Percentiles rank a stretch among this genome's conserved stretches.
Evolutionary conservation across 257 asterid species (phyloP).

Genomic region (Penstemon davidsonii): DNA sequence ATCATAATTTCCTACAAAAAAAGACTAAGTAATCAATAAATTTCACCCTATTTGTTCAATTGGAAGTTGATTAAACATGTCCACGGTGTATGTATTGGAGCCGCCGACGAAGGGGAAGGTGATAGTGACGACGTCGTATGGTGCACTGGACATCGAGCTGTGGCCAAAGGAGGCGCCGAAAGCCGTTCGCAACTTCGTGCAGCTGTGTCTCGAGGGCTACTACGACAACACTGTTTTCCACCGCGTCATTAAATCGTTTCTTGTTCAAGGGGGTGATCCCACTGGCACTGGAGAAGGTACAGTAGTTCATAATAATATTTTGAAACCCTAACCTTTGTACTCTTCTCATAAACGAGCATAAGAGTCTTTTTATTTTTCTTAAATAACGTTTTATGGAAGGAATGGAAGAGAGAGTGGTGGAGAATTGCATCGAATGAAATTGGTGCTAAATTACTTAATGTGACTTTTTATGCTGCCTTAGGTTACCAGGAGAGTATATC

Average conservation of each 20-base stretch:
- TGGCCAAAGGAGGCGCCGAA: slow-evolving; percentile 99
- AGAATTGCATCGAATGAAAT: slow-evolving; percentile 6
- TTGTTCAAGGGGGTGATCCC: slow-evolving; percentile 90
- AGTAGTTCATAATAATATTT: not conserved
- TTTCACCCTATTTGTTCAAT: not conserved
- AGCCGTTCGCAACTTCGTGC: slow-evolving; percentile 93
- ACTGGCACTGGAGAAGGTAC: slow-evolving; percentile 79
- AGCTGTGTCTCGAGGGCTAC: slow-evolving; percentile 94
- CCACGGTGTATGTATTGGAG: slow-evolving; percentile 88
- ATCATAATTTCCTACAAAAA: slow-evolving; percentile 1
- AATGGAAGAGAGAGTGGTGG: not conserved
- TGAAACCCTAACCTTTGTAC: not conserved
- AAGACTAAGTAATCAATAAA: not conserved
- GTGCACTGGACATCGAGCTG: slow-evolving; percentile 89
- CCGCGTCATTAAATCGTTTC: slow-evolving; percentile 80
- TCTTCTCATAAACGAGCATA: slow-evolving; percentile 1
- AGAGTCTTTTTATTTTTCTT: not conserved
- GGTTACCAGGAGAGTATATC: not conserved
- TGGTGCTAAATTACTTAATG: not conserved
- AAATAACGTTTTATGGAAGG: not conserved
- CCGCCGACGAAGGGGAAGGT: slow-evolving; percentile 99
- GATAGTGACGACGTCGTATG: slow-evolving; percentile 71
- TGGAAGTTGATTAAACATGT: slow-evolving; percentile 43
- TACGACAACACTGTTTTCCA: slow-evolving; percentile 77
- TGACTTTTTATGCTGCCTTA: not conserved